Conservation (phyloP, 2,329 filamentous ascomycete species). For the Stagonosporopsis vannaccii region DNA sequence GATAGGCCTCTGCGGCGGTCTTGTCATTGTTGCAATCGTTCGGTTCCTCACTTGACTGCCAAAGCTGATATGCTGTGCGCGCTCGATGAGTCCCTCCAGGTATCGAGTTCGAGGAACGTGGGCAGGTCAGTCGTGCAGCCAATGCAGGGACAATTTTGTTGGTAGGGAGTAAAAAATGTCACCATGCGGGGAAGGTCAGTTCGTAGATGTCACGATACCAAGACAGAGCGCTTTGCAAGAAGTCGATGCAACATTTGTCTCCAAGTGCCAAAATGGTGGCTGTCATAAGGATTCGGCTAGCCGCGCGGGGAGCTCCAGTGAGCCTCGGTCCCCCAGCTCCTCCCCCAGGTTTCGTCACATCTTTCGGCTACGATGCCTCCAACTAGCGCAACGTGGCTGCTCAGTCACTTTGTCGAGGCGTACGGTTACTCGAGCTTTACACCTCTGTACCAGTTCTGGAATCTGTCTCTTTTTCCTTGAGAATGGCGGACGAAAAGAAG, state of each 20-base stretch:
- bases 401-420: slow-evolving; percentile 22
- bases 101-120: background rate
- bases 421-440: too few relatives aligned
- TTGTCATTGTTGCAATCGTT: slow-evolving; percentile 22
- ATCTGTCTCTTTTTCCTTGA: background rate
- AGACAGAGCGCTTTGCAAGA: background rate
- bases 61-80: background rate
- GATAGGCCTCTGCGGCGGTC: slow-evolving; percentile 49
- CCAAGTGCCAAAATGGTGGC: background rate
- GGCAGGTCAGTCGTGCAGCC: background rate
- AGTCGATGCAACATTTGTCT: background rate
- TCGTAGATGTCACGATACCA: background rate
- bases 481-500: slow-evolving; percentile 34
- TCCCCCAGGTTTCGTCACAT: slow-evolving; percentile 22
- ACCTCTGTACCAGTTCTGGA: background rate
- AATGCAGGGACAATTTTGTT: background rate
- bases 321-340: slow-evolving; percentile 39
- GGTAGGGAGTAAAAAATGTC: background rate
- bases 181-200: background rate
- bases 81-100: too few relatives aligned
- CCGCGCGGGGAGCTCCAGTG: slow-evolving; percentile 28
- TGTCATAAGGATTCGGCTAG: slow-evolving; percentile 18
- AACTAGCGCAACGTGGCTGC: slow-evolving; percentile 29
- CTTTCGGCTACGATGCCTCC: background rate
- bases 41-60: background rate